Base-by-base conservation (phyloP, 2,329 filamentous ascomycete genomes). In the Chaetomium globosum region DNA sequence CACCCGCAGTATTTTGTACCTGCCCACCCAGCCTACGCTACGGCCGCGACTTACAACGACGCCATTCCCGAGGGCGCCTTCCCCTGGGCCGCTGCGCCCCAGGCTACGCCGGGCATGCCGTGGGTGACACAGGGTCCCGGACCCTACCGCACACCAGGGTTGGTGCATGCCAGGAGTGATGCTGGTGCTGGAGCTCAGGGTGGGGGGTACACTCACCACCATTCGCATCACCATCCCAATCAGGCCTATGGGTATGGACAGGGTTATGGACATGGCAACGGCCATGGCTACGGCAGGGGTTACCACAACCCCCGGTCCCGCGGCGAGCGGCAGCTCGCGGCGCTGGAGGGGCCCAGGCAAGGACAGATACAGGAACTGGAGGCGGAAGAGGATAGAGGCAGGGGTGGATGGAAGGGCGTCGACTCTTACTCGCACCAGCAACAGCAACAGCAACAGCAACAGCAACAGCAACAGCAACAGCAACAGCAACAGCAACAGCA, bases 121-220 rank as follows among this genome's bases (percentile, higher is more conserved):
- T 21, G 51, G 28, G 8, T 52, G 3, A 26, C 46, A 1, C 26
- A 57, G 36, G 65, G 67, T 13, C 64, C 64, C 0, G 65, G 67
- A 3, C 69, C 69, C 13, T 70, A 56, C 26, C 58, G 55, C 12
- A 61, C 54, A 3, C 23, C 61, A 2, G 69, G 58, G 19, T n/a
- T 61, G 30, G n/a, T 21, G 21, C 54, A 51, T 10, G 0, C 4
- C 8, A 26, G 36, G 10, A 33, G 31, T 4, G 31, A 10, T 12
- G 12, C 33, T n/a, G 39, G 13, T n/a, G 39, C 16, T 46, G 39
- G 13, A 2, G 39, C 5, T 3, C 33, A 36, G 33, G 43, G 5
- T 19, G 8, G n/a, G 2, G 26, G 26, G 26, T 26, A 26, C 26
- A 26, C 26, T 26, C 26, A 26, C 4, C 26, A 2, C 19, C 5